Conservation (phyloP, 495 filamentous ascomycete genomes). For the Viridothelium virens region DNA sequence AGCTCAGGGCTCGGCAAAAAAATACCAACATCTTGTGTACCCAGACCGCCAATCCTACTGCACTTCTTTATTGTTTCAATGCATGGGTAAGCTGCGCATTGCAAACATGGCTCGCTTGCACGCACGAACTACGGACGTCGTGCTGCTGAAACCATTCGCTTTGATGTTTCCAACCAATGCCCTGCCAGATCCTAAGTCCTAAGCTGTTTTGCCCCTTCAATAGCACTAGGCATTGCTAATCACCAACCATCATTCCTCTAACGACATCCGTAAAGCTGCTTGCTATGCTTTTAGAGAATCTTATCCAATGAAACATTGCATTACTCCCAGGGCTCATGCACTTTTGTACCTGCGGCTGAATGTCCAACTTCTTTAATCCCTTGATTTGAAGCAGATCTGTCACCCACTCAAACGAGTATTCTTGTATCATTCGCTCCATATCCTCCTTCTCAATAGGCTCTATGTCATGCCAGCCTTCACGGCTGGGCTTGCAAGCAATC, state of each 20-base stretch:
- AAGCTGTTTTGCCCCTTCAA: neutral
- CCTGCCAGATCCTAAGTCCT: neutral
- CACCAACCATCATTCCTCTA: constrained; percentile 28
- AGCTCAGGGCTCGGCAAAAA: neutral
- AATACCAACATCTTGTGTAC: neutral
- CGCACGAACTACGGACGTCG: neutral
- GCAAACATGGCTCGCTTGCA: neutral
- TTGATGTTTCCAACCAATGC: neutral
- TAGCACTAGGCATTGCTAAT: too few species aligned
- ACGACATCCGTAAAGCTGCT: constrained; percentile 43
- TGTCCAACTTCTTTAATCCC: constrained; percentile 37
- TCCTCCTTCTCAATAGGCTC: constrained; percentile 36
- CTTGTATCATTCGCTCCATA: constrained; percentile 28
- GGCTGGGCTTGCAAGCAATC: constrained; percentile 40
- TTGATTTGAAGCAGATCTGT: constrained; percentile 38
- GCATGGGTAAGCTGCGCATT: neutral
- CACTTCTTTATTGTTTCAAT: neutral
- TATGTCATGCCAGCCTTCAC: constrained; percentile 37
- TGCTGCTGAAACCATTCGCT: neutral
- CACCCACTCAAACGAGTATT: constrained; percentile 45
- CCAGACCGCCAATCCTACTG: constrained; percentile 8
- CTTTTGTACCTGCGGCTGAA: constrained; percentile 38
- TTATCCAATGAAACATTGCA: constrained; percentile 42
- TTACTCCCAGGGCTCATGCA: constrained; percentile 37
- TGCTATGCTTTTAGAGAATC: constrained; percentile 47